Evolutionary conservation across 192 early-diverging fungal genomes (phyloP), one percentile per base, ranked within the genome.

Genomic region (Chytriomyces sp.): DNA sequence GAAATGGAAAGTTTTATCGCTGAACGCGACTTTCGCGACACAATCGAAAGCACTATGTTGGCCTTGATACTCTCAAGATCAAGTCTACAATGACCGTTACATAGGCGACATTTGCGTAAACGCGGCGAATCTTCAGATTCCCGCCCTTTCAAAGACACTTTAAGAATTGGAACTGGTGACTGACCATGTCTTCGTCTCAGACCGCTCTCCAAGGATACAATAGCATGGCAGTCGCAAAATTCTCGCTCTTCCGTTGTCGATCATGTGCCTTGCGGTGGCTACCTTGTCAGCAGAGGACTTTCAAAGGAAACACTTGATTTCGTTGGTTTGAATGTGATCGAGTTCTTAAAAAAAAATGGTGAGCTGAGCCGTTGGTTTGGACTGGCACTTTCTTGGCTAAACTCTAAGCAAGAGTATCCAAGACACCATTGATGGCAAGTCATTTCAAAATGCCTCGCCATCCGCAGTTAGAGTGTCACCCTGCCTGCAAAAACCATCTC

Each of bases 211-310:
- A 85, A 26, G 87, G 85, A 2, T 86, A 82, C 55, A 76, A 72
- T 14, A 49, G 73, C 8, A 88, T 91, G 87, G 86, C 70, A 2
- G 52, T 74, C 6, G 73, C 79, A 40, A 78, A 84, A 54, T 88
- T 7, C 73, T 73, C 25, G 89, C 84, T n/a, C 65, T 90, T 22
- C 84, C 89, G 81, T 91, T 25, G 39, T 90, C 22, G 73, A 89
- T 44, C 60, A 66, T 69, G 61, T 66, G 79, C 12, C 25, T 68
- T 31, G 77, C 87, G 26, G 73, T 80, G 3, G 80, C 70, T 44
- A 87, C 73, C 39, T 61, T 89, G 0, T 81, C 78, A 25, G 73
- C 82, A 75, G 83, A 19, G 81, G 81, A 17, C 63, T 86, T n/a
- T 74, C 78, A 26, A 74, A 77, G 31, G 67, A 70, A 26, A 85